Evolutionary conservation across 306 rosid genomes (phyloP).

Genomic region (Oxytropis ochrocephala): DNA sequence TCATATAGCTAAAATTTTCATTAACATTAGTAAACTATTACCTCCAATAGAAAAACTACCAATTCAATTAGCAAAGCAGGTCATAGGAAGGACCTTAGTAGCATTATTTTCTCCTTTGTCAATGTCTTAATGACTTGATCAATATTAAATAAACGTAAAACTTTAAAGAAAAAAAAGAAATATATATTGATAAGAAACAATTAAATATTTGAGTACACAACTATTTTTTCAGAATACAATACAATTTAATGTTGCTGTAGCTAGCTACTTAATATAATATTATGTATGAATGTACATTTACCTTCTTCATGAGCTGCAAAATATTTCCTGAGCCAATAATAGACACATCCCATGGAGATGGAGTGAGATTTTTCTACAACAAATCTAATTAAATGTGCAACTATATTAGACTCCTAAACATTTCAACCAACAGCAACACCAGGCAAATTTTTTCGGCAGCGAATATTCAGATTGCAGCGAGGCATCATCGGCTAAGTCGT

Average conservation of each 20-base stretch:
- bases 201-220: background rate
- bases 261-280: too few species aligned
- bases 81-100: background rate
- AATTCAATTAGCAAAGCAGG: background rate
- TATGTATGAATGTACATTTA: conserved; percentile 11
- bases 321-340: background rate
- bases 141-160: background rate
- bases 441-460: conserved; percentile 45
- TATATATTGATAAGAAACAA: background rate
- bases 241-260: background rate
- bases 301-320: background rate
- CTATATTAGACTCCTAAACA: conserved; percentile 38
- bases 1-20: too few species aligned
- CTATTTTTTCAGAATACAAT: background rate
- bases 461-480: conserved; percentile 58
- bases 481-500: conserved; percentile 54
- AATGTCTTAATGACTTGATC: background rate
- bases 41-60: background rate
- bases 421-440: conserved; percentile 44
- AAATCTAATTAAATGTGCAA: background rate
- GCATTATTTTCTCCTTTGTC: background rate
- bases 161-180: conserved; percentile 4
- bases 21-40: background rate
- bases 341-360: background rate
- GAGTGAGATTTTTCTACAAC: background rate